Evolutionary conservation across 1,284 basidiomycete species (phyloP).

Genomic region (Ceratobasidium sp.): DNA sequence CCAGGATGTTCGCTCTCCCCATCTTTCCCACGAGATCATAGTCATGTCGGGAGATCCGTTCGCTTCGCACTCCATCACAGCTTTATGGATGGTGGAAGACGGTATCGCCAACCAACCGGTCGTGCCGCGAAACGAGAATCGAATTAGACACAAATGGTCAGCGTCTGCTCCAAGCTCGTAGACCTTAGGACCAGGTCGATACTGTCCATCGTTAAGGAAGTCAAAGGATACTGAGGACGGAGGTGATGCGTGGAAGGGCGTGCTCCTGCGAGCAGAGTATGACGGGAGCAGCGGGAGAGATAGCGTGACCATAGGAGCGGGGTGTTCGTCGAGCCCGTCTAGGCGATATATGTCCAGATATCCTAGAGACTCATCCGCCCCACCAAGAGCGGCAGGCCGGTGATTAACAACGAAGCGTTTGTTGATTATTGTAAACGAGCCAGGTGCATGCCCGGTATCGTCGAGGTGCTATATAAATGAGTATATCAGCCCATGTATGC

Average conservation of each 20-base stretch:
- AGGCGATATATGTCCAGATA: slow-evolving; percentile 2
- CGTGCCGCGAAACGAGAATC: neutral
- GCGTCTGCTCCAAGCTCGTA: neutral
- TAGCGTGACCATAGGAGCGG: neutral
- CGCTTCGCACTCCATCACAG: neutral
- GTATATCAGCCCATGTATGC: neutral
- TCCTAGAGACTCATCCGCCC: neutral
- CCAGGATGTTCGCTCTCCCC: slow-evolving; percentile 13
- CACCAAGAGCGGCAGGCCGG: neutral
- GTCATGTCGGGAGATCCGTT: slow-evolving; percentile 3
- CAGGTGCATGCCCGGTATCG: neutral
- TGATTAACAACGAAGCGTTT: neutral
- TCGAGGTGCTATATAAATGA: neutral
- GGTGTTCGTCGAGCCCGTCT: neutral
- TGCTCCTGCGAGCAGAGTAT: neutral
- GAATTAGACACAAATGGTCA: slow-evolving; percentile 9
- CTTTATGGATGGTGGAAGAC: slow-evolving; percentile 8
- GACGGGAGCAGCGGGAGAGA: neutral
- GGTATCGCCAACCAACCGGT: neutral
- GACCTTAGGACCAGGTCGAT: slow-evolving; percentile 14
- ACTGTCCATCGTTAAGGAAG: neutral
- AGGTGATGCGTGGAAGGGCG: neutral
- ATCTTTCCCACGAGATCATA: slow-evolving; percentile 5
- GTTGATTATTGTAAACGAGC: slow-evolving; percentile 3
- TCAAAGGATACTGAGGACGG: neutral